Evolutionary conservation across 192 early-diverging fungal species (phyloP).

Genomic region (Powellomyces hirtus): DNA sequence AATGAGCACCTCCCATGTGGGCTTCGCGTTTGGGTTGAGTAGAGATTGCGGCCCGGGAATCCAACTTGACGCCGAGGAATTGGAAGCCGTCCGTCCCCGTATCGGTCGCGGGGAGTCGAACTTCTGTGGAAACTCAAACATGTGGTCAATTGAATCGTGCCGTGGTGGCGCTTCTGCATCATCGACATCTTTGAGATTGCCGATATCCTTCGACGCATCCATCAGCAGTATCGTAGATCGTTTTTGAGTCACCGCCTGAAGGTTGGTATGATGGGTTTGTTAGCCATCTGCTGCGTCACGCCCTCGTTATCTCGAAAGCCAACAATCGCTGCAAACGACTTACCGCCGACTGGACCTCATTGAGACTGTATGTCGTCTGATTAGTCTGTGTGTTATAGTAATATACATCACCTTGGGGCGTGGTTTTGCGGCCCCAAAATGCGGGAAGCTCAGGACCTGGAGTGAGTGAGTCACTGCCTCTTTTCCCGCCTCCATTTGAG

Average conservation of each 20-base stretch:
- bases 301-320: no score
- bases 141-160: slow-evolving; percentile 7
- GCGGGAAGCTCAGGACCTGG: slow-evolving; percentile 41
- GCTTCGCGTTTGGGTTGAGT: slow-evolving; percentile 15
- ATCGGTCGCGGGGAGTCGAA: not conserved
- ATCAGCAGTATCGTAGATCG: not conserved
- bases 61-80: slow-evolving; percentile 15
- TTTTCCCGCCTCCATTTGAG: not conserved
- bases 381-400: slow-evolving; percentile 52
- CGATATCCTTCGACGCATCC: slow-evolving; percentile 11
- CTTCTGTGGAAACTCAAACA: no score
- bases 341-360: slow-evolving; percentile 41
- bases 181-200: not conserved
- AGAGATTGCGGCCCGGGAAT: slow-evolving; percentile 35
- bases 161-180: not conserved
- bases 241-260: slow-evolving; percentile 6
- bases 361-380: slow-evolving; percentile 47
- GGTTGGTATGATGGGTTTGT: not conserved
- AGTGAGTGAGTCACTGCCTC: not conserved
- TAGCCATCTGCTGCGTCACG: not conserved
- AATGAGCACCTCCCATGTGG: slow-evolving; percentile 50
- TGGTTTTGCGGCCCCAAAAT: slow-evolving; percentile 44
- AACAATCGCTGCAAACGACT: slow-evolving; percentile 11
- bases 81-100: slow-evolving; percentile 2
- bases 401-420: slow-evolving; percentile 41